Evolutionary conservation across 768 basidiomycete genomes (phyloP).

Genomic region (Tricholoma sp.): DNA sequence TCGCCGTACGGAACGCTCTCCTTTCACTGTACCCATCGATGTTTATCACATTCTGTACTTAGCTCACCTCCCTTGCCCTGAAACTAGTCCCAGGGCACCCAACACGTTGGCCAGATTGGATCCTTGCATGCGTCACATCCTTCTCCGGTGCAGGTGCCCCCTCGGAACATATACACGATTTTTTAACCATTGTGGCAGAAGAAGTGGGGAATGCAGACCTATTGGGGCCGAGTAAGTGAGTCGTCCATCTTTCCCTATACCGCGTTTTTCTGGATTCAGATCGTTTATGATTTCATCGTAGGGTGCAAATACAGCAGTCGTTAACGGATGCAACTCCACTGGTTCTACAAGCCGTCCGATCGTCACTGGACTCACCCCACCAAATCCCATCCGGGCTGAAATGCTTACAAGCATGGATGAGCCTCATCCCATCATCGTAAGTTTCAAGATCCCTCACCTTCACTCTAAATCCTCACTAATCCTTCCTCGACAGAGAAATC

Average conservation of each 20-base stretch:
- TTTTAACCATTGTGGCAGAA: constrained; percentile 79
- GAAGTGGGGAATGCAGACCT: constrained; percentile 76
- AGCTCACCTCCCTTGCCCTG: constrained; percentile 68
- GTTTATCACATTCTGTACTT: constrained; percentile 5
- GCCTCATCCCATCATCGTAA: constrained; percentile 62
- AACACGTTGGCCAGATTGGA: constrained; percentile 72
- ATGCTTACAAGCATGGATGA: constrained; percentile 83
- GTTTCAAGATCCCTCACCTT: constrained; percentile 16
- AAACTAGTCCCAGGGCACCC: constrained; percentile 58
- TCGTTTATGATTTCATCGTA: constrained; percentile 19
- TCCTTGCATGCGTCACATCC: constrained; percentile 55
- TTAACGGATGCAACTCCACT: constrained; percentile 65
- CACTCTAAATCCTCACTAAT: neutral
- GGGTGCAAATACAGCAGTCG: constrained; percentile 58
- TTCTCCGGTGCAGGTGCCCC: constrained; percentile 58
- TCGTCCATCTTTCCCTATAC: constrained; percentile 9
- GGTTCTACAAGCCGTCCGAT: constrained; percentile 62
- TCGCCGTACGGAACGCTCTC: constrained; percentile 63
- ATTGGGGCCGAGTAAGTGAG: constrained; percentile 67
- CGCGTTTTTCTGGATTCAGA: neutral
- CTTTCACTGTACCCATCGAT: constrained; percentile 3
- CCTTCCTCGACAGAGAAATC: constrained; percentile 46
- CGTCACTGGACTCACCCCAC: constrained; percentile 41
- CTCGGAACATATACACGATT: constrained; percentile 61
- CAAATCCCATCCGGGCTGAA: constrained; percentile 69